These are phyloP conservation scores for Melanogaster broomeanus DNA, from an alignment of 768 basidiomycete species.

Conservation along the genomic window DNA sequence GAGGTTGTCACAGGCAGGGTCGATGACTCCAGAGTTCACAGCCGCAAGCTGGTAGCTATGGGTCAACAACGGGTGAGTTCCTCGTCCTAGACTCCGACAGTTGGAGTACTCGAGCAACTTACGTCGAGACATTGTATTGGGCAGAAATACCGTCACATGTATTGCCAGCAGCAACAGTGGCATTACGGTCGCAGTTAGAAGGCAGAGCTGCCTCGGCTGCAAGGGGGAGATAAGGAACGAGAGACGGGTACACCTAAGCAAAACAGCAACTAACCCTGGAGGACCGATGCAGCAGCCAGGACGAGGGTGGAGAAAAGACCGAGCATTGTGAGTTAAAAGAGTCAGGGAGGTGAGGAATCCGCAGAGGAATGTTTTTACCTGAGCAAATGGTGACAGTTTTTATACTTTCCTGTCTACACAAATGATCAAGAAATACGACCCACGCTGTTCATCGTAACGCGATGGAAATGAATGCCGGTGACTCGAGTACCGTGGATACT, in stretches of 20 bases:
- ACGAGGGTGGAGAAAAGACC: slow-evolving; percentile 12
- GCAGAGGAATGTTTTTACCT: background rate
- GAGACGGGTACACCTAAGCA: background rate
- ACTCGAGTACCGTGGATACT: background rate
- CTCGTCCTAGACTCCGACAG: background rate
- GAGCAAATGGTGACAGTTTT: slow-evolving; percentile 4
- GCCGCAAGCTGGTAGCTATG: slow-evolving; percentile 58
- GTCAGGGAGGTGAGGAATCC: background rate
- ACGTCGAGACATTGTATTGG: slow-evolving; percentile 63
- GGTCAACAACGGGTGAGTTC: background rate
- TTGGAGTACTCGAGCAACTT: slow-evolving; percentile 18
- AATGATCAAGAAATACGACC: background rate
- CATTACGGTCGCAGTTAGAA: slow-evolving; percentile 55
- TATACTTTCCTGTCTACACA: slow-evolving; percentile 14
- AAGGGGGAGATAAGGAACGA: slow-evolving; percentile 19
- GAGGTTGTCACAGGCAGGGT: slow-evolving; percentile 59
- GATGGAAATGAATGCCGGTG: background rate
- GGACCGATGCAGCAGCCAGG: slow-evolving; percentile 12
- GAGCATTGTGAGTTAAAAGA: slow-evolving; percentile 15
- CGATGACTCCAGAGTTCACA: slow-evolving; percentile 49
- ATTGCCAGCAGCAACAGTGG: slow-evolving; percentile 58
- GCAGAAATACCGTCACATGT: slow-evolving; percentile 70
- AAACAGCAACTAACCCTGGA: slow-evolving; percentile 19
- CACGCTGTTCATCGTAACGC: background rate
- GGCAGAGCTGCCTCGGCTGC: slow-evolving; percentile 46